Evolutionary conservation across 2,329 filamentous ascomycete species (phyloP).

Genomic region (Truncatella angustata): DNA sequence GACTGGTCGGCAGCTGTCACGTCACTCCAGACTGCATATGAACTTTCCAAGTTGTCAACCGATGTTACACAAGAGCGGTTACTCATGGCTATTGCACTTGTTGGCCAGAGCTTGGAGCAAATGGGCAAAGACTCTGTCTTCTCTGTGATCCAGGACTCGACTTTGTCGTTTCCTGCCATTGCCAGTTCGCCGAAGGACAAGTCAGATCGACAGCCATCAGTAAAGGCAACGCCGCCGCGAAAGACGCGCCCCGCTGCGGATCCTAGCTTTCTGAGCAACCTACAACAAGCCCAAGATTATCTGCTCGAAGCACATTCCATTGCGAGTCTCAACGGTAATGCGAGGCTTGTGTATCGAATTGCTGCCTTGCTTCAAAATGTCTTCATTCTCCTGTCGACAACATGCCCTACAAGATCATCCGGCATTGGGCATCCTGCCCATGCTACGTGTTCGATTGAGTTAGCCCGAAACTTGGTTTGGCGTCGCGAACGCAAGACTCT

Average conservation of each 20-base stretch:
- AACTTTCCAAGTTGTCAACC: conserved; percentile 40
- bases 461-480: conserved; percentile 68
- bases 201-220: conserved; percentile 33
- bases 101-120: conserved; percentile 67
- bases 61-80: conserved; percentile 51
- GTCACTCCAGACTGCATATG: conserved; percentile 50
- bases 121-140: conserved; percentile 81
- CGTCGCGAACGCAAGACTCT: conserved; percentile 60
- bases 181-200: conserved; percentile 39
- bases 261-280: conserved; percentile 53
- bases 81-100: conserved; percentile 64
- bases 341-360: conserved; percentile 61
- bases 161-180: conserved; percentile 79
- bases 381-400: conserved; percentile 64
- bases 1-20: conserved; percentile 58
- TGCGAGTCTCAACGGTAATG: conserved; percentile 51
- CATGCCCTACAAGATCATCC: conserved; percentile 45
- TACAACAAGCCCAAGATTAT: conserved; percentile 65
- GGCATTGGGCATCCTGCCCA: conserved; percentile 51
- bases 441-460: conserved; percentile 64
- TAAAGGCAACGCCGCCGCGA: conserved; percentile 34
- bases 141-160: conserved; percentile 88
- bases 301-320: conserved; percentile 62
- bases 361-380: conserved; percentile 64
- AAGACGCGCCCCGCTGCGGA: conserved; percentile 25